Evolutionary conservation across 345 rosid species (phyloP).

Genomic region (Moringa oleifera): DNA sequence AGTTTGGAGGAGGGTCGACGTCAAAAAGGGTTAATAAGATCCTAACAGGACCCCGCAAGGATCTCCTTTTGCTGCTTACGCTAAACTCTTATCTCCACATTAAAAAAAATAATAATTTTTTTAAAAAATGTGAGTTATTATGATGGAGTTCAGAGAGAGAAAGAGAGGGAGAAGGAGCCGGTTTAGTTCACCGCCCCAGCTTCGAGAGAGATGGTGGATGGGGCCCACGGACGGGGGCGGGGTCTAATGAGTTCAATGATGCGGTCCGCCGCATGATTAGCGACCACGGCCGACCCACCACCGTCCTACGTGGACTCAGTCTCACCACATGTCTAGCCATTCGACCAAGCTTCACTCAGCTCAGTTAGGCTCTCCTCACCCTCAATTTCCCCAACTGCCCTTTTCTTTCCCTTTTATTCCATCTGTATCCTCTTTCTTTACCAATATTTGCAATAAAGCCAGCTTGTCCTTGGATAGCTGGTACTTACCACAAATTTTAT

Average conservation of each 20-base stretch:
- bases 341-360: background rate
- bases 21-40: conserved; percentile 28
- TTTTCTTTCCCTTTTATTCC: background rate
- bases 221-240: conserved; percentile 30
- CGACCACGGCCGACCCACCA: conserved; percentile 75
- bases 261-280: conserved; percentile 73
- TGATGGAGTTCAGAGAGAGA: too few species aligned
- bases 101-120: too few species aligned
- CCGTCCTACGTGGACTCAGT: conserved; percentile 72
- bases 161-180: background rate
- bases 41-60: conserved; percentile 40
- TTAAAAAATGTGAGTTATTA: too few species aligned
- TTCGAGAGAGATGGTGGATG: conserved; percentile 20
- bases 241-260: conserved; percentile 43
- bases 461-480: too few species aligned
- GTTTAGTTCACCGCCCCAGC: conserved; percentile 29
- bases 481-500: too few species aligned
- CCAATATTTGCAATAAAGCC: too few species aligned
- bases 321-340: conserved; percentile 17
- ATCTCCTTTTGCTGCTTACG: conserved; percentile 58
- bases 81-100: conserved; percentile 26
- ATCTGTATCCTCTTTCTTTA: background rate
- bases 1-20: conserved; percentile 41
- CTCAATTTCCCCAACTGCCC: background rate
- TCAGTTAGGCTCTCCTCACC: background rate